Base-by-base conservation (phyloP, 495 filamentous ascomycete genomes). In the Podospora pseudoanserina region DNA sequence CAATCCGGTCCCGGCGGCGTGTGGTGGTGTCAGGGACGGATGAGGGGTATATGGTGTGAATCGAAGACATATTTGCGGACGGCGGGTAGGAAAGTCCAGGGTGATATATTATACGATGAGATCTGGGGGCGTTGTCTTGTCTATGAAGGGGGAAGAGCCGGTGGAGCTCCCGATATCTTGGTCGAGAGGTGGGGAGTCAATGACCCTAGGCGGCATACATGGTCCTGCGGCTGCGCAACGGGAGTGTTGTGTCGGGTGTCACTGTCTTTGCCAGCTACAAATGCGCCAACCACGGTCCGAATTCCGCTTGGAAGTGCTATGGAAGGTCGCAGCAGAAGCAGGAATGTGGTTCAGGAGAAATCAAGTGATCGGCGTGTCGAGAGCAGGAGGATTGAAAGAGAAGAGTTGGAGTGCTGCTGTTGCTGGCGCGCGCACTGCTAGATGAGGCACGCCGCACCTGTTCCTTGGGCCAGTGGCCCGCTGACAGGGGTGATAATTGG, bases 41-140 rank as follows among this genome's bases (percentile, higher is more conserved):
- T 56, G 76, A 70, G 18, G 75, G 73, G 59, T 73, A 76, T 1
- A 71, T 49, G 64, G 71, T 71, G 64, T 75, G 73, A 67, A 70
- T 68, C 58, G 72, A 73, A 73, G 77, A 75, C 77, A 79, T 79
- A 68, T 63, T 67, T 74, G 74, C 60, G 62, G 68, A 63, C 32
- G 60, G 20, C 68, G 68, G 60, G 57, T 6, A 19, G 60, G 64
- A 66, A 57, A 65, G 70, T 32, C 54, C 67, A 68, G 65, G 0
- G 62, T 39, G 64, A n/a, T 53, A 65, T 66, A 44, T 63, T 63
- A 63, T 63, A 63, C 34, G n/a, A 63, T 71, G 71, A 55, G 58
- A 55, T 26, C 54, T 64, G n/a, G 60, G 55, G 53, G 49, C 39
- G 61, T 32, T 7, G 61, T 34, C 44, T 23, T 15, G 23, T 26